Base-by-base conservation (phyloP, 176 grass and related monocot genomes). In the Phoenix roebelenii region DNA sequence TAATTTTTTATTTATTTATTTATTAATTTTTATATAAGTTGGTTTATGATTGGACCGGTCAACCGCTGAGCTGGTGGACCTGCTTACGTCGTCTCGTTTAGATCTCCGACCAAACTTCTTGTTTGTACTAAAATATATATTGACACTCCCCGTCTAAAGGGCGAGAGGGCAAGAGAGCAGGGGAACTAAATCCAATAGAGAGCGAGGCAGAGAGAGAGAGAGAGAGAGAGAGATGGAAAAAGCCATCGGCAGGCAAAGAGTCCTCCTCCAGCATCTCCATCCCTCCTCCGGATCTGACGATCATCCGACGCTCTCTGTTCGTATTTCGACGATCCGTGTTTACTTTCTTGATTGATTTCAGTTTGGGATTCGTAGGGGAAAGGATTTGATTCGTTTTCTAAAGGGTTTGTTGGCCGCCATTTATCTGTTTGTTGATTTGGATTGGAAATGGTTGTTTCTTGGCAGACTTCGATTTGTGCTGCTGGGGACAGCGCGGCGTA, bases 401-500 rank as follows among this genome's bases (percentile, higher is more conserved):
- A 10, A 39, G 26, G 4, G 16, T 15, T 60, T 18, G 17, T 28
- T 60, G 58, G 5, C 25, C 18, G 3, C 26, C 58, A 25, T 63
- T n/a, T 55, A 35, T 22, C n/a, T 3, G 28, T 48, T 58, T 63
- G 6, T 57, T 54, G 32, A 39, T 7, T 39, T 39, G 32, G 12
- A 39, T 10, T 39, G 32, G 9, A 39, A 39, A 39, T 39, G 7
- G 32, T 10, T 18, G 54, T 49, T 63, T 57, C 1, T 54, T 25
- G 3, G 35, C 59, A 95, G 92, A 75, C 87, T 54, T 97, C 87
- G 16, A 55, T 67, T 59, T 92, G 93, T 72, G 84, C 93, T 20
- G 93, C 87, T 14, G 87, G 93, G 57, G 93, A 97, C 71, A 97
- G 93, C 61, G 87, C 93, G 52, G 80, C 93, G 0, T 97, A 97